Evolutionary conservation across 2,329 filamentous ascomycete genomes (phyloP).

Genomic region (Epichloe hybrida): DNA sequence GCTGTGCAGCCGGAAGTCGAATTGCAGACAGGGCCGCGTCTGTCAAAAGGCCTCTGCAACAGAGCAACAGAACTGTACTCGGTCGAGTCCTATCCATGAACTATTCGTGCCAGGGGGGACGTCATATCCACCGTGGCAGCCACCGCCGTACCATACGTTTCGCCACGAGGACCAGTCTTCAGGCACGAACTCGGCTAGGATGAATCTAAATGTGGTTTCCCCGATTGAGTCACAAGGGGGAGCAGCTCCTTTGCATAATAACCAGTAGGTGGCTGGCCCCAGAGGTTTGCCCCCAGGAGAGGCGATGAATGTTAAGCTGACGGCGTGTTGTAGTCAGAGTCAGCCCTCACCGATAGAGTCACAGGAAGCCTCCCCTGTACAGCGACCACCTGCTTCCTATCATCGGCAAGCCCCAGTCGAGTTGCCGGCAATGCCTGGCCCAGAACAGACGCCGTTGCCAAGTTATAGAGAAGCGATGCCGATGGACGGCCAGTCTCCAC

Average conservation of each 20-base stretch:
- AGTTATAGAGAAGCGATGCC: conserved; percentile 12
- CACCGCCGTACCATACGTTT: background rate
- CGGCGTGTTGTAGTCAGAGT: background rate
- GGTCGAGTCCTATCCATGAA: background rate
- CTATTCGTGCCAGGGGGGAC: background rate
- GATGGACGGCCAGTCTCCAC: background rate
- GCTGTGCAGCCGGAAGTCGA: background rate
- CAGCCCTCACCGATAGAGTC: background rate
- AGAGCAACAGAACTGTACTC: background rate
- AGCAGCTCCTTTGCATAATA: background rate
- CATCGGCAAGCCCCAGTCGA: conserved; percentile 2
- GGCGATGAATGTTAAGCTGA: background rate
- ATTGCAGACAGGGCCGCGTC: background rate
- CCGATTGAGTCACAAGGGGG: background rate
- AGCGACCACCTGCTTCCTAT: background rate
- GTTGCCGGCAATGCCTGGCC: conserved; percentile 11
- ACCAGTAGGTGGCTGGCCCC: background rate
- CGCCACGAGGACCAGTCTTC: background rate
- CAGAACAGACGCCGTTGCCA: conserved; percentile 19
- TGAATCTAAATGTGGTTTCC: background rate
- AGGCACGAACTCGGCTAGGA: background rate
- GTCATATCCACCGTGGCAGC: background rate
- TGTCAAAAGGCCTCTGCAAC: background rate
- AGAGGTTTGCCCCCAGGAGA: background rate
- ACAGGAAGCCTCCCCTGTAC: background rate